Base-by-base conservation (phyloP, 164 flowering plant genomes). In the Berberis vulgaris region DNA sequence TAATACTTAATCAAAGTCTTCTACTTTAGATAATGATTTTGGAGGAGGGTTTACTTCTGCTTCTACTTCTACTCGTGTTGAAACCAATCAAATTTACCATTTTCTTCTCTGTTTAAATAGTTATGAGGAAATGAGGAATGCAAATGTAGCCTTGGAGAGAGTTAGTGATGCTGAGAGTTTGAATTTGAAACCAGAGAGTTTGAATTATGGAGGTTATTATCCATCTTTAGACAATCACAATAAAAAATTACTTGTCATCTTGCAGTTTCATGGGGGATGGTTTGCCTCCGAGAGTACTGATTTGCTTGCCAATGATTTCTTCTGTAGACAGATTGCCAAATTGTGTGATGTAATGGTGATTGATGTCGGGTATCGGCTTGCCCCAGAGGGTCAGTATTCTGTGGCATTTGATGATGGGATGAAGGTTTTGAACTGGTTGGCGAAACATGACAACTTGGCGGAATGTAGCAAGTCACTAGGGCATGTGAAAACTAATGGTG, bases 201-300 rank as follows among this genome's bases (percentile, higher is more conserved):
- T n/a, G n/a, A n/a, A n/a, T n/a, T 86, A 86, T 53, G 65, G 76
- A 52, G 92, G 92, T 5, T 86, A 86, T 60, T 66, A 73, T 11
- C 89, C 89, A 46, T 12, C 66, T 1, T 9, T 43, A 42, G 74
- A 57, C n/a, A 54, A 40, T 40, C 41, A 44, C 10, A 41, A n/a
- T 41, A 63, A 85, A 72, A 82, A 73, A 62, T 67, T 89, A 59
- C 96, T 93, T 42, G 75, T 89, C 71, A 75, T 89, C 56, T 49
- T 89, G 80, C 96, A 89, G 73, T 86, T 89, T 59, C 96, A 89
- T 46, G 96, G 96, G 3, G 96, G 96, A 2, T 93, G 91, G 3
- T 89, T 85, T 69, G 91, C 86, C 7, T 72, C 84, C 7, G 96
- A 93, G 68, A 85, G 96, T 69, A 79, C 73, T 60, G 87, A 82